Base-by-base conservation (phyloP, 768 basidiomycete genomes). In the Amylocystis lapponica region DNA sequence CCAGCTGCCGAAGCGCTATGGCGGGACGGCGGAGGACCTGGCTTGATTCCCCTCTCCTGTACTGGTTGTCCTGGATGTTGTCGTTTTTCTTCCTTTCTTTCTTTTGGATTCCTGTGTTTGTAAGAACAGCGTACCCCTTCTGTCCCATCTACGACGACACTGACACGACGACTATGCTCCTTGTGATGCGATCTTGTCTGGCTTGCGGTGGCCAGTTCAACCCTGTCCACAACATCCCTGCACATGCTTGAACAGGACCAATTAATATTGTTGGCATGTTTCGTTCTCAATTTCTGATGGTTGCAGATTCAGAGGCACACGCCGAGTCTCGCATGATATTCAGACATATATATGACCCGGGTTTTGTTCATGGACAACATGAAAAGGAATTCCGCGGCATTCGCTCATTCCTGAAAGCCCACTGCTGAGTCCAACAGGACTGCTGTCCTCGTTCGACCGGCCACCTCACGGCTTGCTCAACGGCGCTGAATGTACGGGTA, bases 1-100 rank as follows among this genome's bases (percentile, higher is more conserved):
- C 3, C 62, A 88, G 53, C 67, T 91, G 29, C 88, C 87, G 1
- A 65, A 68, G 62, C 66, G 73, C 35, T 91, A 90, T 51, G 88
- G 88, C 8, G 88, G 88, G 6, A 64, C 68, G 20, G 80, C 75
- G 5, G 67, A 74, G 2, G 76, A 60, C 16, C 81, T 82, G 12
- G 41, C 33, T n/a, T 51, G 26, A 38, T n/a, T n/a, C n/a, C 26
- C 14, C 16, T 19, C 9, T 29, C 8, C 16, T 21, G n/a, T n/a
- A n/a, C n/a, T n/a, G n/a, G n/a, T n/a, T n/a, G n/a, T 23, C 5
- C 6, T 37, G 10, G 9, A 30, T 9, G n/a, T 9, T n/a, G 29
- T 30, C n/a, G 29, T n/a, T 30, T 30, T n/a, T 9, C 21, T 17
- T 31, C 20, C n/a, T 16, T 20, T 7, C 22, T n/a, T 10, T 25